A percentile compares a stretch with the other conserved stretches of the same genome.
Conservation (phyloP, 805 yeast species). For the Myxozyma melibiosi region DNA sequence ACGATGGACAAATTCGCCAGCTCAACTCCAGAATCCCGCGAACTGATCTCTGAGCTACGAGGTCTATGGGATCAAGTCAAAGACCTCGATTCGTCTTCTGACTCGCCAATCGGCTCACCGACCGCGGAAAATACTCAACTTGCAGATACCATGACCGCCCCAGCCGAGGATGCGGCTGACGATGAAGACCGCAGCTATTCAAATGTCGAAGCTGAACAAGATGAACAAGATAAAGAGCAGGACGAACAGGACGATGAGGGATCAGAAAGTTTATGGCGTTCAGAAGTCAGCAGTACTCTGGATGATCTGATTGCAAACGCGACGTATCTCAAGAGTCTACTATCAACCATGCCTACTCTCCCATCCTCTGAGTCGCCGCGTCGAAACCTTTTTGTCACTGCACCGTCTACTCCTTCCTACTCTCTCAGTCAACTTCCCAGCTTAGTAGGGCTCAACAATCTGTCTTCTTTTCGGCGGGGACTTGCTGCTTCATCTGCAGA, state of each 20-base stretch:
- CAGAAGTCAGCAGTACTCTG: conserved; percentile 11
- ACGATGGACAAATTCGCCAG: conserved; percentile 73
- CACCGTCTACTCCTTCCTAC: conserved; percentile 20
- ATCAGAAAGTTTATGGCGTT: conserved; percentile 8
- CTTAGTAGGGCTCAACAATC: not conserved
- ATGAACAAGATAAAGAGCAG: not conserved
- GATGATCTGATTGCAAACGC: conserved; percentile 5
- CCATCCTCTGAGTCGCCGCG: not conserved
- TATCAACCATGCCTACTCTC: not conserved
- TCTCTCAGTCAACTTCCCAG: conserved; percentile 13
- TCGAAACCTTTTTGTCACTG: conserved; percentile 9
- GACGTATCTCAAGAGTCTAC: not conserved
- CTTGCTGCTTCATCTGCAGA: not conserved
- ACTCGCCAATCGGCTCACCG: not conserved
- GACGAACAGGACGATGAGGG: conserved; percentile 10
- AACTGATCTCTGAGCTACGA: conserved; percentile 67
- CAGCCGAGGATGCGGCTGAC: too few species aligned
- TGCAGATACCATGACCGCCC: too few species aligned
- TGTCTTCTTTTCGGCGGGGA: not conserved
- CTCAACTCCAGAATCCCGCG: conserved; percentile 67
- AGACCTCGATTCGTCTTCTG: conserved; percentile 44
- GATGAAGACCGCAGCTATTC: too few species aligned
- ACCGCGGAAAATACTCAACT: too few species aligned
- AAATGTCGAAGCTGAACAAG: not conserved
- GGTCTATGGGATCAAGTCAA: conserved; percentile 73